Evolutionary conservation across 2,329 filamentous ascomycete genomes (phyloP).

Genomic region (Cercospora sesami): DNA sequence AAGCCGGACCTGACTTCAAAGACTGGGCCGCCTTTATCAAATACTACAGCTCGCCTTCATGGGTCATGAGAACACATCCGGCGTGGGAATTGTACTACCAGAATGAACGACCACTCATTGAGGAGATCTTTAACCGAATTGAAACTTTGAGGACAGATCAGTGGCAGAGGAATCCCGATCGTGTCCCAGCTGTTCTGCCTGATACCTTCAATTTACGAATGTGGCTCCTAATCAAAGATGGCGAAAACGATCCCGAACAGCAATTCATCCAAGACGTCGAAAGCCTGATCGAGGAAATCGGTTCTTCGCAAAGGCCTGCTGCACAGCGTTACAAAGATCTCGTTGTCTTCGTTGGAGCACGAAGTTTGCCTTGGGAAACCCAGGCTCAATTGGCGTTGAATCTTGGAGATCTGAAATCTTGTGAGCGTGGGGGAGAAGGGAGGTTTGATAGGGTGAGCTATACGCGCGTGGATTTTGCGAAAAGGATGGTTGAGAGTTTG

Average conservation of each 20-base stretch:
- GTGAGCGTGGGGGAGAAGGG: neutral
- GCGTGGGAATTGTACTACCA: conserved; percentile 20
- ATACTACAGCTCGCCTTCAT: neutral
- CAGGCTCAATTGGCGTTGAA: neutral
- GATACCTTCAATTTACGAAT: conserved; percentile 33
- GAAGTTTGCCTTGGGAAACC: neutral
- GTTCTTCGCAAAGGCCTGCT: neutral
- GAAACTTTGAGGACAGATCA: conserved; percentile 20
- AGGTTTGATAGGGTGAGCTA: neutral
- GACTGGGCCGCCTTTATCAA: conserved; percentile 12
- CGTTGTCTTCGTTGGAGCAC: neutral
- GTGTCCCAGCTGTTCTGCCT: conserved; percentile 23
- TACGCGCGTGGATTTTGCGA: conserved; percentile 10
- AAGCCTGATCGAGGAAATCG: neutral
- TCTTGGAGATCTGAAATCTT: neutral
- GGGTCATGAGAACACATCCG: neutral
- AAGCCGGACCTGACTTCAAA: neutral
- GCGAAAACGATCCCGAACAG: conserved; percentile 14
- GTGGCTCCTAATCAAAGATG: conserved; percentile 26
- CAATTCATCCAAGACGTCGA: neutral
- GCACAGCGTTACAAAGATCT: neutral
- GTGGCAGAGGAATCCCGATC: conserved; percentile 21
- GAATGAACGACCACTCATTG: conserved; percentile 21
- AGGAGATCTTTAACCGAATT: conserved; percentile 19
- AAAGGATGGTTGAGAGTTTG: neutral